These are phyloP conservation scores for Wickerhamiella australiensis DNA, from an alignment of 805 yeast genomes.

Conservation along the genomic window DNA sequence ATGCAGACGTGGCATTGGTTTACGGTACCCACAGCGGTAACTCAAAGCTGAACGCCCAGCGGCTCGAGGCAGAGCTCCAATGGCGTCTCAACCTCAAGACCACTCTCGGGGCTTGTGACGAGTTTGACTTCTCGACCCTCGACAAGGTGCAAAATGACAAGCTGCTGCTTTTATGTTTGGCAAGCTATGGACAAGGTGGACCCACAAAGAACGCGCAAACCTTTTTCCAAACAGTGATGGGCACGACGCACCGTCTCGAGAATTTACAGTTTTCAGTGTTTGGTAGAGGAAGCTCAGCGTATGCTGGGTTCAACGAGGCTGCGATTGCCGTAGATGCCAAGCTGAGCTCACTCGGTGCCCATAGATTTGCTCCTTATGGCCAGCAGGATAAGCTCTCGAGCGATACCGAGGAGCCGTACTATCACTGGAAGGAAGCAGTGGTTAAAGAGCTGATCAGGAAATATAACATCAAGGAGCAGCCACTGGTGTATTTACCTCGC, in stretches of 20 bases:
- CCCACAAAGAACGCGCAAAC: conserved; percentile 64
- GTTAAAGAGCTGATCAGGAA: conserved; percentile 47
- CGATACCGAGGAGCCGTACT: conserved; percentile 69
- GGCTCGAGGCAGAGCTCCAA: conserved; percentile 62
- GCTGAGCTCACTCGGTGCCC: conserved; percentile 46
- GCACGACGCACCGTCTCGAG: conserved; percentile 30
- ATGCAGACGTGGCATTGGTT: conserved; percentile 40
- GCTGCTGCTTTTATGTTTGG: conserved; percentile 48
- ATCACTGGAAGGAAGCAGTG: conserved; percentile 64
- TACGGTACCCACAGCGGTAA: conserved; percentile 86
- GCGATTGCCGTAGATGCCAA: conserved; percentile 38
- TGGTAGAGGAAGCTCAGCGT: conserved; percentile 75
- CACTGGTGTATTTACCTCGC: conserved; percentile 52
- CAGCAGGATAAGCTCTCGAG: conserved; percentile 76
- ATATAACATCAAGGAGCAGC: conserved; percentile 52
- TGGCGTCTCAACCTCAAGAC: conserved; percentile 58
- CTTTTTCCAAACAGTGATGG: conserved; percentile 28
- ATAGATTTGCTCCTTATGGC: conserved; percentile 49
- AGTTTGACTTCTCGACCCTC: conserved; percentile 56
- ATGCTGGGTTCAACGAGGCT: conserved; percentile 56
- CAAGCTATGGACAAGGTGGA: conserved; percentile 85
- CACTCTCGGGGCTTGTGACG: conserved; percentile 58
- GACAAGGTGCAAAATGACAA: conserved; percentile 40
- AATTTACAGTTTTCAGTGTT: conserved; percentile 47
- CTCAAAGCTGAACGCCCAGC: conserved; percentile 75